Evolutionary conservation across 2,329 filamentous ascomycete species (phyloP).

Genomic region (Penicillium sp.): DNA sequence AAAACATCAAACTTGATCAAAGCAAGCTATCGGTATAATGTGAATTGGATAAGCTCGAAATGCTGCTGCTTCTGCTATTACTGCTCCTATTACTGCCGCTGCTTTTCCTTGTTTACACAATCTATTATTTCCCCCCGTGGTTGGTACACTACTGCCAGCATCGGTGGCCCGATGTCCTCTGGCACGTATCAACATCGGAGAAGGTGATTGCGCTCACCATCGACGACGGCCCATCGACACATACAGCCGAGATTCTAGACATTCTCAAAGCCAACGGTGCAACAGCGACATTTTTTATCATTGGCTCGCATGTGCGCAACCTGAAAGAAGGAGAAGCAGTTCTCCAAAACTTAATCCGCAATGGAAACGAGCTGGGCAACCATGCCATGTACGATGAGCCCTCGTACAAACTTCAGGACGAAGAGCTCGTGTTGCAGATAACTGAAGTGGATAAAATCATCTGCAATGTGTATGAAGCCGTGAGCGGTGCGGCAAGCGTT

Average conservation of each 20-base stretch:
- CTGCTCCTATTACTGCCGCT: neutral
- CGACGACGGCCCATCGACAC: slow-evolving; percentile 75
- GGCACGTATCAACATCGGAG: slow-evolving; percentile 55
- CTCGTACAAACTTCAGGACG: slow-evolving; percentile 57
- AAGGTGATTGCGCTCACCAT: slow-evolving; percentile 78
- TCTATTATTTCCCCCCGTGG: slow-evolving; percentile 76
- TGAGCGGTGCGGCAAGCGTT: slow-evolving; percentile 23
- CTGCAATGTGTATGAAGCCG: slow-evolving; percentile 48
- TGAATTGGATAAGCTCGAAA: neutral
- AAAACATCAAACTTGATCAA: neutral
- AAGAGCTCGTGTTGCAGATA: slow-evolving; percentile 62
- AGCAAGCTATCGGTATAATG: neutral
- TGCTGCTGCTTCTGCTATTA: slow-evolving; percentile 4
- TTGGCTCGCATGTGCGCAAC: slow-evolving; percentile 68
- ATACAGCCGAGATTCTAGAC: slow-evolving; percentile 67
- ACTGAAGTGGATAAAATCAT: slow-evolving; percentile 60
- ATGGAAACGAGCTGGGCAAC: slow-evolving; percentile 73
- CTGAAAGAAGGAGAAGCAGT: slow-evolving; percentile 41
- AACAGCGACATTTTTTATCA: slow-evolving; percentile 82
- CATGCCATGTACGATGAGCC: slow-evolving; percentile 88
- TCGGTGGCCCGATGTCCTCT: slow-evolving; percentile 75
- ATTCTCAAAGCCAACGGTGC: slow-evolving; percentile 64
- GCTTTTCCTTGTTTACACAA: slow-evolving; percentile 52
- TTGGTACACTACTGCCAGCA: slow-evolving; percentile 67
- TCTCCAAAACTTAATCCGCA: slow-evolving; percentile 56